A percentile compares a stretch with the other conserved stretches of the same genome.
Conservation (phyloP, 106 monocot genomes). For the Narthecium ossifragum region DNA sequence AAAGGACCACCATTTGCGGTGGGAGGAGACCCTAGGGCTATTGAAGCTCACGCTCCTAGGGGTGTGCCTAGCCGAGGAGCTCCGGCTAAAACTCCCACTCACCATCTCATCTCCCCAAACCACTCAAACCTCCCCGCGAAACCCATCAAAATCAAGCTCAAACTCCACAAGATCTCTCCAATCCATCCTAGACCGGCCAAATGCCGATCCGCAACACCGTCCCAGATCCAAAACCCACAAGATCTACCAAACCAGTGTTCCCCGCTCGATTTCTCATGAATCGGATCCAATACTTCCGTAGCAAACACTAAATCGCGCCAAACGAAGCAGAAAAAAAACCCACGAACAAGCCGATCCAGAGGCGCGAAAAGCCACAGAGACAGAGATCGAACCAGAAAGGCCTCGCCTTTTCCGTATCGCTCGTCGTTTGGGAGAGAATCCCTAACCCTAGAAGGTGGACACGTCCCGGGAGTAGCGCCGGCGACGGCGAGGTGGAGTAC, state of each 20-base stretch:
- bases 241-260: too few species aligned
- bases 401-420: too few species aligned
- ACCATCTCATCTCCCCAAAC: constrained; percentile 6
- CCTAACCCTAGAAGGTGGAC: not conserved
- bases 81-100: constrained; percentile 8
- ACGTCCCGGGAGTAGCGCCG: not conserved
- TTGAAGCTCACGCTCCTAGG: not conserved
- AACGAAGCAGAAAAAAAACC: too few species aligned
- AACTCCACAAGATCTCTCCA: not conserved
- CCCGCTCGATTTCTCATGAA: too few species aligned
- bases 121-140: not conserved
- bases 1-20: constrained; percentile 1
- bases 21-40: constrained; percentile 9
- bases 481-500: not conserved
- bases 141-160: not conserved
- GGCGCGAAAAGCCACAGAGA: too few species aligned
- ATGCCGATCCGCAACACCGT: too few species aligned
- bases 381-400: not conserved
- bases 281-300: too few species aligned
- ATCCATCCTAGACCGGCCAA: too few species aligned
- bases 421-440: too few species aligned
- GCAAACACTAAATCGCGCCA: too few species aligned
- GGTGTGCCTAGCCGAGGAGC: constrained; percentile 1
- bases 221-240: too few species aligned
- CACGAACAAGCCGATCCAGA: too few species aligned